Evolutionary conservation across 2,329 filamentous ascomycete species (phyloP).

Genomic region (Balansia obtecta): DNA sequence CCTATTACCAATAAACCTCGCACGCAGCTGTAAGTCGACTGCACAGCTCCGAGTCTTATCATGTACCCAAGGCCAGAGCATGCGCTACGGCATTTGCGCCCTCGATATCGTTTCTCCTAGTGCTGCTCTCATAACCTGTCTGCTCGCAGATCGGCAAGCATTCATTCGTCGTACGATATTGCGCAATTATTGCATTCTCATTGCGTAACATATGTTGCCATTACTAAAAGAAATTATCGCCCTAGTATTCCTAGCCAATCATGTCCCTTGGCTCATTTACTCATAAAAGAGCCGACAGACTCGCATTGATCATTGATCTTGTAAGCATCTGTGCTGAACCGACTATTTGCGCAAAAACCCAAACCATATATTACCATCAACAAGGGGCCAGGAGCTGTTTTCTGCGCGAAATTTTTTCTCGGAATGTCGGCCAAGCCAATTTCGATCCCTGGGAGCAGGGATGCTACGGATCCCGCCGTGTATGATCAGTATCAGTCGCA

Average conservation of each 20-base stretch:
- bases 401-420: not conserved
- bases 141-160: not conserved
- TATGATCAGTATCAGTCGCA: constrained; percentile 24
- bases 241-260: not conserved
- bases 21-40: too few relatives aligned
- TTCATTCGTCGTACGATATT: not conserved
- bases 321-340: not conserved
- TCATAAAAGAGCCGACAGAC: not conserved
- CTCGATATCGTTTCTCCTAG: too few relatives aligned
- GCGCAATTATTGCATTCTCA: not conserved
- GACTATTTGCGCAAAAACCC: not conserved
- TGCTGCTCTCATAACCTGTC: not conserved
- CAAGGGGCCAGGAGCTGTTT: not conserved
- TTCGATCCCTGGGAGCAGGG: not conserved
- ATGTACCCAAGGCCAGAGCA: too few relatives aligned
- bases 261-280: not conserved
- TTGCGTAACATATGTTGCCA: not conserved
- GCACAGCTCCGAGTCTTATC: too few relatives aligned
- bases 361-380: not conserved
- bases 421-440: not conserved
- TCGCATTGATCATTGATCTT: not conserved
- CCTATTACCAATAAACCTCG: too few relatives aligned
- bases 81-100: too few relatives aligned
- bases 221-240: not conserved
- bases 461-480: constrained; percentile 22